Conservation (phyloP, 2,329 filamentous ascomycete species). For the Penicillium concentricum region DNA sequence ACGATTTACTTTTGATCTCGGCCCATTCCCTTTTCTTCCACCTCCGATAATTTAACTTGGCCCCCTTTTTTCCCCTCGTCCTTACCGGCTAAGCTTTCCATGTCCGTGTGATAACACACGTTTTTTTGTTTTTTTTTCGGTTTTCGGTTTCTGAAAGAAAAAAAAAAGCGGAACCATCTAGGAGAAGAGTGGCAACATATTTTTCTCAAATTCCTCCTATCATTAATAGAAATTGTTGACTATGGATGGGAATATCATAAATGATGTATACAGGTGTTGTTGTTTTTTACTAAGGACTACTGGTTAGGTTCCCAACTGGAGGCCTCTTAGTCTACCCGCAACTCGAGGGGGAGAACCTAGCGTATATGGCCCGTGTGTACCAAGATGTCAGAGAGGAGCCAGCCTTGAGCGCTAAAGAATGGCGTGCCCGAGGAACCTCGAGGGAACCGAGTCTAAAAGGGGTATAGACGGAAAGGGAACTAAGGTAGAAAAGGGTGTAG, state of each 20-base stretch:
- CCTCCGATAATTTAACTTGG: conserved; percentile 22
- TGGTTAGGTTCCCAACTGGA: conserved; percentile 21
- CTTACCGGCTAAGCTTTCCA: conserved; percentile 20
- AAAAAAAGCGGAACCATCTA: conserved; percentile 11
- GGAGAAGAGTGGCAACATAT: conserved; percentile 22
- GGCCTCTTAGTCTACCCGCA: conserved; percentile 36
- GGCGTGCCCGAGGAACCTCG: conserved; percentile 37
- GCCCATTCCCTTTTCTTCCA: conserved; percentile 22
- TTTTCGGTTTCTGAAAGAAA: background rate
- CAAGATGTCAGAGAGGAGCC: conserved; percentile 29
- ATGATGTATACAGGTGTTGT: conserved; percentile 12
- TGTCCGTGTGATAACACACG: conserved; percentile 18
- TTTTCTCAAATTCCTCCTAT: conserved; percentile 8
- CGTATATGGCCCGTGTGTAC: conserved; percentile 32
- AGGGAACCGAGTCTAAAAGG: conserved; percentile 13
- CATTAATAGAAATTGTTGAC: background rate
- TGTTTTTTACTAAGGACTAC: conserved; percentile 15
- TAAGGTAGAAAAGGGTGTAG: conserved; percentile 36
- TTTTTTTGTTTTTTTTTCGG: background rate
- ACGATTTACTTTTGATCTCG: conserved; percentile 12
- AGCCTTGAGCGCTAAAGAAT: conserved; percentile 22
- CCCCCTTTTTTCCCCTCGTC: conserved; percentile 22
- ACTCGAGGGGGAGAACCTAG: conserved; percentile 35
- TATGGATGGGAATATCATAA: background rate
- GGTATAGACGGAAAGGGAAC: conserved; percentile 22